Base-by-base conservation (phyloP, 2,329 filamentous ascomycete species). In the Penicillium olsonii region DNA sequence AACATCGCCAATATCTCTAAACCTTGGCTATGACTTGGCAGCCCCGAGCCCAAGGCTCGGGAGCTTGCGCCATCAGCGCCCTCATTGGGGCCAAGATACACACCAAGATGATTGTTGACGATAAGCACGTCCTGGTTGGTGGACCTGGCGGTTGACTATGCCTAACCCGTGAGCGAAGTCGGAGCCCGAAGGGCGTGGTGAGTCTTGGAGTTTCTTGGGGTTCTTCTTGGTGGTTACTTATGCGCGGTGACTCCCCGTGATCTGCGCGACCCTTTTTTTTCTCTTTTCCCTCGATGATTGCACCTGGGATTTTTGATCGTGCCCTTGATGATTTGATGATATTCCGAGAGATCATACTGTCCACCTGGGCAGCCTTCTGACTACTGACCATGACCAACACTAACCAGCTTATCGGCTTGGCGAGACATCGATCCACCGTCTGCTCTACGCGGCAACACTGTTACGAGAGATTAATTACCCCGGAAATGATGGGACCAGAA, bases 381-480 rank as follows among this genome's bases (percentile, higher is more conserved):
- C 37, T 40, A 49, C 46, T 50, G 15, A 48, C 9, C 37, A 46
- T 37, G 18, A 50, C 48, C 41, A 48, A 49, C 38, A 42, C 44
- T 41, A 51, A 39, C 18, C 22, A 49, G 22, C 57, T 61, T 57
- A 58, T 55, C 58, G 33, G 42, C 42, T 38, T 50, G 40, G 53
- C 42, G 37, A 46, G 40, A 43, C 24, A 45, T 45, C 37, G 57
- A 58, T 61, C 59, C 59, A 61, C 54, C 37, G 22, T 12, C 37
- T 31, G 27, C 43, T 39, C 19, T 42, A 38, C n/a, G 31, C 46
- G 18, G 45, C 47, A 41, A 37, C 35, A 41, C 37, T 44, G 22
- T 60, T 60, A 61, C 59, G 59, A 60, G 59, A 61, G 53, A 57
- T 38, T 50, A 60, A 60, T 59, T 61, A 61, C 57, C 59, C 59